Evolutionary conservation across 2,329 filamentous ascomycete species (phyloP), one percentile per base, ranked within the genome.

Genomic region (Colletotrichum endophyticum): DNA sequence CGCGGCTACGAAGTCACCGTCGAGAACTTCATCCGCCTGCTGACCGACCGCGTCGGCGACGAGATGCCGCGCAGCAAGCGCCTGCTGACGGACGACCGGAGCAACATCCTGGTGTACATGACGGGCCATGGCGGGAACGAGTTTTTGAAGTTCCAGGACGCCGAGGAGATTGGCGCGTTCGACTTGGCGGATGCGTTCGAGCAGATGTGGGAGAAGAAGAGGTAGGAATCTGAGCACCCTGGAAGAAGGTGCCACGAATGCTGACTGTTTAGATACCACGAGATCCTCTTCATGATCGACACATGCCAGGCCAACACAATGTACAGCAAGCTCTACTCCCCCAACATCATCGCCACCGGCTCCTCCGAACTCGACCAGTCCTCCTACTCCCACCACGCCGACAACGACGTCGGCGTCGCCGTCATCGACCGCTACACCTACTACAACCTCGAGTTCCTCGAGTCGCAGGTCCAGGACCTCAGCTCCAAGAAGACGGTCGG

Each of bases 131-230:
- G 97, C 36, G 97, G 97, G 22, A 98, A 99, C 84, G 96, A 98
- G 86, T 99, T 99, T 81, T 87, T 99, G 75, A 99, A 99, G 85
- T 99, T 99, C 82, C 97, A 99, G 85, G 97, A 99, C 81, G 95
- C 96, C 8, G 97, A 99, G 85, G 97, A 99, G 86, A 99, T 99
- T 79, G 96, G 95, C 72, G 96, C 96, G 0, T 98, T 98, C 84
- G 97, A 99, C 86, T 88, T 99, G 73, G 97, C 98, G 7, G 95
- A 99, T 85, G 97, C 97, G 0, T 99, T 99, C 84, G 96, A 98
- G 86, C 96, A 99, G 88, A 99, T 99, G 97, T 98, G 96, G 95
- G 97, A 99, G 90, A 99, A 99, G 92, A 98, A 98, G 88, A 94
- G 97, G 89, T 93, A 84, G n/a, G 84, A 2, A 8, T 25, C 16